Evolutionary conservation across 345 rosid species (phyloP).

Genomic region (Mallotus nudiflorus): DNA sequence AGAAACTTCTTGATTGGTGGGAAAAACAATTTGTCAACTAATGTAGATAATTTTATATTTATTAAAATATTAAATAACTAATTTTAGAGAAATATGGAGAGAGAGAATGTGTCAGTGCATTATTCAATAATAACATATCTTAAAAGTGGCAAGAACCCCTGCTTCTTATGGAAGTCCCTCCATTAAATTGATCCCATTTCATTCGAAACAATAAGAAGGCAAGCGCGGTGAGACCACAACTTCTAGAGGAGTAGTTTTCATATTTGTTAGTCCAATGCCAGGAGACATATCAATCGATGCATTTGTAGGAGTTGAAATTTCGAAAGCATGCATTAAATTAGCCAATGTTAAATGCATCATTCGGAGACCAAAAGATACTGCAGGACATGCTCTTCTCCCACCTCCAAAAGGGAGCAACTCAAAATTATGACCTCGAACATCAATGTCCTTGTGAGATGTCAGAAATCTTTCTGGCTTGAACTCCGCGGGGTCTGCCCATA

Average conservation of each 20-base stretch:
- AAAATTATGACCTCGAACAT: conserved; percentile 36
- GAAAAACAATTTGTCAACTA: too few species aligned
- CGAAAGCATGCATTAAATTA: conserved; percentile 35
- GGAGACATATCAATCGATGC: conserved; percentile 26
- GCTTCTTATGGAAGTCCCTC: too few species aligned
- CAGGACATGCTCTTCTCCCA: conserved; percentile 47
- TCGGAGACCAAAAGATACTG: conserved; percentile 23
- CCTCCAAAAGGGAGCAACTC: conserved; percentile 46
- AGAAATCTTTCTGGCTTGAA: conserved; percentile 25
- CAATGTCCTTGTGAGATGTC: conserved; percentile 13
- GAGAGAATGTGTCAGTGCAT: too few species aligned
- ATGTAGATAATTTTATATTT: too few species aligned
- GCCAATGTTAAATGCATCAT: conserved; percentile 34
- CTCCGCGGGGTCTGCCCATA: conserved; percentile 19
- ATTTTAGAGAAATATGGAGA: too few species aligned
- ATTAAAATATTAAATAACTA: too few species aligned
- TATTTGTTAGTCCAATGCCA: conserved; percentile 15
- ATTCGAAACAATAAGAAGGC: not conserved
- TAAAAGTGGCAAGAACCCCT: too few species aligned
- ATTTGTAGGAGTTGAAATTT: conserved; percentile 11
- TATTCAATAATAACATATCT: too few species aligned
- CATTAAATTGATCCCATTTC: too few species aligned
- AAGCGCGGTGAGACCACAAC: conserved; percentile 22
- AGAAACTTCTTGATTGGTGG: too few species aligned
- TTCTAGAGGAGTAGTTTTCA: conserved; percentile 19